phyloP scores from a whole-genome alignment of 768 basidiomycete species.

The Boletus patriciae region DNA sequence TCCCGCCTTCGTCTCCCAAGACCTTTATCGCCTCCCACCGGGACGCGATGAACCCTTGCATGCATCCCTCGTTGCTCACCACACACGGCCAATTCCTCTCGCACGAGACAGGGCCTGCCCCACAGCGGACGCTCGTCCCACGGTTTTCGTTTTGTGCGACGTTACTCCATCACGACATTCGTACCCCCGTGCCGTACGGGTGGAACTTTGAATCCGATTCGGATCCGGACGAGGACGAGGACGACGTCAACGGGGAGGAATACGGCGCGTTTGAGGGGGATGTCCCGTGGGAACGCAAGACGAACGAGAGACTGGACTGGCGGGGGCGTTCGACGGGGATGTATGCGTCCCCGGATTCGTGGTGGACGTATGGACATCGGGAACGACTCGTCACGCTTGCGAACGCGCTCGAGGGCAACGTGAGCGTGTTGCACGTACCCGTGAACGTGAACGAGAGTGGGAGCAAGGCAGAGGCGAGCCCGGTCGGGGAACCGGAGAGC shows the following conservation, averaged over 20 bases:
- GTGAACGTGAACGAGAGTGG: too few species aligned
- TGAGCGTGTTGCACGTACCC: constrained; percentile 40
- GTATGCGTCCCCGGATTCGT: constrained; percentile 24
- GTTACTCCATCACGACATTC: constrained; percentile 55
- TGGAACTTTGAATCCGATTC: constrained; percentile 44
- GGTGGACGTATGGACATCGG: constrained; percentile 55
- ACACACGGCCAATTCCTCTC: constrained; percentile 56
- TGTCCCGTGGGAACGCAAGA: constrained; percentile 63
- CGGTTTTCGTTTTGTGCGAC: constrained; percentile 56
- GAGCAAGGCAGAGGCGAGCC: not conserved
- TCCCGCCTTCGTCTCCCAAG: constrained; percentile 2
- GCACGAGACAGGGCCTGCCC: constrained; percentile 45
- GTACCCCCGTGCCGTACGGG: constrained; percentile 46
- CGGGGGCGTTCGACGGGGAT: constrained; percentile 53
- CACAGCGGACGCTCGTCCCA: constrained; percentile 44
- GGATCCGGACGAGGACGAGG: not conserved
- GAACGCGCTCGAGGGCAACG: constrained; percentile 42
- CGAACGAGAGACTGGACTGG: constrained; percentile 65
- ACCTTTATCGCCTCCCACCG: constrained; percentile 40
- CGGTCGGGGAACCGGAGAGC: too few species aligned
- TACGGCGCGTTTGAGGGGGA: constrained; percentile 41
- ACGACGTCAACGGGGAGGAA: constrained; percentile 14
- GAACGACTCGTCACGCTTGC: constrained; percentile 44
- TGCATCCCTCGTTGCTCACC: constrained; percentile 33
- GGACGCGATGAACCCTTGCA: constrained; percentile 39